These are phyloP conservation scores for Pseudocercospora musae DNA, from an alignment of 2,329 filamentous ascomycete genomes.

Conservation along the genomic window DNA sequence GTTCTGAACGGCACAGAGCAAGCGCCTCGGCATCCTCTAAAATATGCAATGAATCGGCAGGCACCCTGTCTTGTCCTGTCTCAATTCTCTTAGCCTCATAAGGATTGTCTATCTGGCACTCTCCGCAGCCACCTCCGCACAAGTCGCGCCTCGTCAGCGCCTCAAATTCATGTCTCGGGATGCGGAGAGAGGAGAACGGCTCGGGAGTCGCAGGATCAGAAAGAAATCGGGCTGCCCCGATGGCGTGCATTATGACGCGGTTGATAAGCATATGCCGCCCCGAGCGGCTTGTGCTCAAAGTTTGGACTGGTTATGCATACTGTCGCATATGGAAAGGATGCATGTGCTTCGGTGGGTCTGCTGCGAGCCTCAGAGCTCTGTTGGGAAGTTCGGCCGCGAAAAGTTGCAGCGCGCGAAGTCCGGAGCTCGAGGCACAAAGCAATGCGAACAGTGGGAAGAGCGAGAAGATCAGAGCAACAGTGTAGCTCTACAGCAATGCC, in stretches of 20 bases:
- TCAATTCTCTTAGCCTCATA: background rate
- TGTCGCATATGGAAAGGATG: background rate
- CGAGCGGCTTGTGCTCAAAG: background rate
- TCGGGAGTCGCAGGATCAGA: background rate
- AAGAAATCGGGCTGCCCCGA: background rate
- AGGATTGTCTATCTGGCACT: background rate
- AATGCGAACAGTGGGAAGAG: background rate
- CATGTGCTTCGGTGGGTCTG: background rate
- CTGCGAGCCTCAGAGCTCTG: background rate
- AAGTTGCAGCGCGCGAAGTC: background rate
- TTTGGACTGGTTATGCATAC: background rate
- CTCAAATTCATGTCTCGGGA: background rate
- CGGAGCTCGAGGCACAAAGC: background rate
- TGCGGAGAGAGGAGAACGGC: background rate
- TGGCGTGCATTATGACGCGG: background rate
- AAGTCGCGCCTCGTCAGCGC: background rate
- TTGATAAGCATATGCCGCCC: background rate
- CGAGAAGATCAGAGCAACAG: background rate
- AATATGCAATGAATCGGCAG: background rate
- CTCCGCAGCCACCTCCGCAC: constrained; percentile 1
- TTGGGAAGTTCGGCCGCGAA: background rate
- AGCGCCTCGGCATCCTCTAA: constrained; percentile 1
- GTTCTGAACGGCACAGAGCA: background rate
- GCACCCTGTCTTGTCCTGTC: background rate
- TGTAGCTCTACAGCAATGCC: background rate